phyloP scores from a whole-genome alignment of 371 early-diverging fungal species.

The Mucor piriformis region DNA sequence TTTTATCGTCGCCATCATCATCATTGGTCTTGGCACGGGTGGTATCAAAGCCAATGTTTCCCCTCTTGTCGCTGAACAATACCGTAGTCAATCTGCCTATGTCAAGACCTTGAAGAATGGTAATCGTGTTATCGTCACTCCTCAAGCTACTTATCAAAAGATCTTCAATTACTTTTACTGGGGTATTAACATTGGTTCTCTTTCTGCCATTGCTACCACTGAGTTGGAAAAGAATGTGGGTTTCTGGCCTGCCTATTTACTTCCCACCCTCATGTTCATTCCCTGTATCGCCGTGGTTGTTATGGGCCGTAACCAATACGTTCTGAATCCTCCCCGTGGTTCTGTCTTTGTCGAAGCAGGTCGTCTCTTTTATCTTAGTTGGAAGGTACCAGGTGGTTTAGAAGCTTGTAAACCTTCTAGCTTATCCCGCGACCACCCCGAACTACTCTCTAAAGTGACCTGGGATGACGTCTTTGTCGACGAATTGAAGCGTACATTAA shows the following conservation, averaged over 20 bases:
- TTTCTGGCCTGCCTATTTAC: conserved; percentile 71
- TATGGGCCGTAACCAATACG: conserved; percentile 62
- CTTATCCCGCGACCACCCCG: conserved; percentile 37
- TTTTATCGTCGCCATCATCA: conserved; percentile 62
- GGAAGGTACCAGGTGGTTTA: conserved; percentile 35
- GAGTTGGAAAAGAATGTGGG: conserved; percentile 59
- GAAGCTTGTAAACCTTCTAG: conserved; percentile 47
- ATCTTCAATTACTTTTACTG: conserved; percentile 42
- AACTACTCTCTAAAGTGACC: conserved; percentile 32
- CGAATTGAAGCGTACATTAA: conserved; percentile 65
- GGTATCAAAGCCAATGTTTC: conserved; percentile 58
- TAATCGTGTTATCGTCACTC: conserved; percentile 50
- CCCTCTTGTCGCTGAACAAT: conserved; percentile 53
- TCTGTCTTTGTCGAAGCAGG: conserved; percentile 52
- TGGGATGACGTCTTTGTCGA: conserved; percentile 79
- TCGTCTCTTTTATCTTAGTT: conserved; percentile 23
- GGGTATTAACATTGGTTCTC: conserved; percentile 71
- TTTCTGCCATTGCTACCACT: conserved; percentile 64
- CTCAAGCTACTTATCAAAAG: conserved; percentile 52
- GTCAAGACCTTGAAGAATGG: conserved; percentile 34
- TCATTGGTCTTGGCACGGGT: conserved; percentile 72
- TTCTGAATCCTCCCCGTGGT: conserved; percentile 65
- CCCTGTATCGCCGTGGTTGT: conserved; percentile 64
- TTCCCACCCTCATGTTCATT: conserved; percentile 73
- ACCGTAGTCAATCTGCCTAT: conserved; percentile 36